Percentiles rank a stretch among this genome's conserved stretches.
Conservation (phyloP, 148 eudicot genomes). For the Vaccinium corymbosum region DNA sequence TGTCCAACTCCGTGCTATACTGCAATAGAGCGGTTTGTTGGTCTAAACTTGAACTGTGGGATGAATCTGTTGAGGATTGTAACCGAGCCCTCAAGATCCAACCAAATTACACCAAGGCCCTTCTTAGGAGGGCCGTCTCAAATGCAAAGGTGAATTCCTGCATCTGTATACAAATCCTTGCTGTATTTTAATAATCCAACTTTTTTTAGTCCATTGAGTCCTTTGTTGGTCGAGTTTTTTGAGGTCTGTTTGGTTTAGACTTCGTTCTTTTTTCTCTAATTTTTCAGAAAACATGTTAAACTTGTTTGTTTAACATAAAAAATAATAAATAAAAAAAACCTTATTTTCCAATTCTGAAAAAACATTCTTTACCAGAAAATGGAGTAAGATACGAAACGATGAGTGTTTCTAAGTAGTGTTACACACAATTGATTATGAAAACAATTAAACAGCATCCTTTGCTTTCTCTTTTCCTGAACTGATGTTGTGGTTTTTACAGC, state of each 20-base stretch:
- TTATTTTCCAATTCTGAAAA: not conserved
- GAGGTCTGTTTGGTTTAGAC: not conserved
- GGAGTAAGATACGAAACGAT: not conserved
- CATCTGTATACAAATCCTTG: not conserved
- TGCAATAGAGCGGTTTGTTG: constrained; percentile 49
- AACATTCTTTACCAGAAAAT: not conserved
- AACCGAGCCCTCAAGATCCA: constrained; percentile 40
- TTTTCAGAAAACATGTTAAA: not conserved
- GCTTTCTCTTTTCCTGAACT: not conserved
- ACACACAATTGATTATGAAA: not conserved
- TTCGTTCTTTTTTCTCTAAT: not conserved
- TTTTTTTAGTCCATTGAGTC: not conserved
- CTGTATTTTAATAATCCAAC: not conserved
- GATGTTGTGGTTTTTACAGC: constrained; percentile 18
- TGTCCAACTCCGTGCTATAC: constrained; percentile 35
- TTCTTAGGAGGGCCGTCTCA: constrained; percentile 42
- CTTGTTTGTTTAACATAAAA: not conserved
- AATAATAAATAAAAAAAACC: not conserved
- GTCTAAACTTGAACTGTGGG: constrained; percentile 46
- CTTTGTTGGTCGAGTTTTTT: not conserved
- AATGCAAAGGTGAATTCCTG: constrained; percentile 29
- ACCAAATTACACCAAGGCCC: constrained; percentile 41
- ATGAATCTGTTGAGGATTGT: constrained; percentile 40
- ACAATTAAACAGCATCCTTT: not conserved
- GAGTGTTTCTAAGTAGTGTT: not conserved